Conservation (phyloP, 169 alveolate species). For the Plasmodium vinckei region DNA sequence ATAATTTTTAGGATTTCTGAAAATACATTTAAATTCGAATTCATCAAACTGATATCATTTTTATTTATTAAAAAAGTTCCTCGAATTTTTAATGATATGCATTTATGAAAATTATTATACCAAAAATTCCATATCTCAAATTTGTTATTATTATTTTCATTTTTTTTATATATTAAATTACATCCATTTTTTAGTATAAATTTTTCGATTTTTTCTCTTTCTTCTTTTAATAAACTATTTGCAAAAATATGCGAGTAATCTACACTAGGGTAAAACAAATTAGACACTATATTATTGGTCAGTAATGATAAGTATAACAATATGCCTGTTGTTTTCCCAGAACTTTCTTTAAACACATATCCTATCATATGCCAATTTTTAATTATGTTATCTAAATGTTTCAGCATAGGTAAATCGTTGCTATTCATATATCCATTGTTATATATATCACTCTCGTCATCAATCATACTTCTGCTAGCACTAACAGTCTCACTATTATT, state of each 20-base stretch:
- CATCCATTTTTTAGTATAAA: conserved; percentile 56
- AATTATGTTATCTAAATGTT: conserved; percentile 27
- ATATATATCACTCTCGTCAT: background rate
- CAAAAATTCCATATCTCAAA: conserved; percentile 67
- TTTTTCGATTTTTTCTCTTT: conserved; percentile 37
- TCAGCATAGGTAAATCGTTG: background rate
- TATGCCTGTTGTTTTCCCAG: conserved; percentile 35
- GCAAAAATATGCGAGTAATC: conserved; percentile 41
- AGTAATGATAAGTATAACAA: conserved; percentile 39
- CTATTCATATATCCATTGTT: background rate
- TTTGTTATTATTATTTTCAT: conserved; percentile 5
- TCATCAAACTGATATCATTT: background rate
- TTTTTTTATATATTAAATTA: conserved; percentile 4
- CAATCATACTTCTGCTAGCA: background rate
- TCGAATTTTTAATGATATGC: conserved; percentile 48
- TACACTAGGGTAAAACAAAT: conserved; percentile 57
- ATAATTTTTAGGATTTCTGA: conserved; percentile 47
- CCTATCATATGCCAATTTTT: conserved; percentile 45
- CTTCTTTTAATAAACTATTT: conserved; percentile 33
- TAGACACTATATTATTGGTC: conserved; percentile 47
- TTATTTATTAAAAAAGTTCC: conserved; percentile 19
- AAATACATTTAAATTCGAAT: conserved; percentile 27
- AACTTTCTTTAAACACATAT: conserved; percentile 45
- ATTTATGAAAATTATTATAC: conserved; percentile 57
- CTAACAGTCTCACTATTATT: background rate